Percentiles rank a stretch among this genome's conserved stretches.
phyloP scores from a whole-genome alignment of 768 basidiomycete genomes.

The Kwoniella europaea region DNA sequence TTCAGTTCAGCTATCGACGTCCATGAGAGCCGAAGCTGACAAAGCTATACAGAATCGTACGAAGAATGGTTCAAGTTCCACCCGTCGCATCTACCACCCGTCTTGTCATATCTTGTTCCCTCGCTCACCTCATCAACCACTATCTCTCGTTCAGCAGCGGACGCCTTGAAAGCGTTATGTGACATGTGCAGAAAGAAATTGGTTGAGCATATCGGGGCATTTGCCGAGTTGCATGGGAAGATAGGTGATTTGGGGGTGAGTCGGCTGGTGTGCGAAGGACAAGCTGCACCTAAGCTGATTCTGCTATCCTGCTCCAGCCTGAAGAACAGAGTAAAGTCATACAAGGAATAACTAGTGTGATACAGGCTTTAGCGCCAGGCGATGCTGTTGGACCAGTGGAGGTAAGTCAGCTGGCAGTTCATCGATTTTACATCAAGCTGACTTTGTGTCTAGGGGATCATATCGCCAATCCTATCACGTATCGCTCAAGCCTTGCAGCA shows the following conservation, averaged over 20 bases:
- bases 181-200: constrained; percentile 85
- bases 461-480: constrained; percentile 74
- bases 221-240: constrained; percentile 80
- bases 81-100: constrained; percentile 68
- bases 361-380: constrained; percentile 80
- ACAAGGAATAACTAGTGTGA: constrained; percentile 89
- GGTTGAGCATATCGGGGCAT: constrained; percentile 80
- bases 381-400: constrained; percentile 79
- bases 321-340: constrained; percentile 84
- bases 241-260: constrained; percentile 75
- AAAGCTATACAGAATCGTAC: constrained; percentile 49
- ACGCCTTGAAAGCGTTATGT: constrained; percentile 81
- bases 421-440: background rate
- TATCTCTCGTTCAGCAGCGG: constrained; percentile 68
- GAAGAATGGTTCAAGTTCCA: constrained; percentile 60
- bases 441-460: constrained; percentile 66
- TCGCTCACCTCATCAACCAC: constrained; percentile 57
- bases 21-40: background rate
- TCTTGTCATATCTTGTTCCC: constrained; percentile 70
- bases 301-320: constrained; percentile 30
- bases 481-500: constrained; percentile 60
- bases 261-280: constrained; percentile 4
- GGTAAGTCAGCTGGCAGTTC: constrained; percentile 59
- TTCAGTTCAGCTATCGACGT: constrained; percentile 41
- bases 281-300: constrained; percentile 18